Evolutionary conservation across 1,139 yeast genomes (phyloP).

Genomic region (Lodderomyces orthopsilosis): DNA sequence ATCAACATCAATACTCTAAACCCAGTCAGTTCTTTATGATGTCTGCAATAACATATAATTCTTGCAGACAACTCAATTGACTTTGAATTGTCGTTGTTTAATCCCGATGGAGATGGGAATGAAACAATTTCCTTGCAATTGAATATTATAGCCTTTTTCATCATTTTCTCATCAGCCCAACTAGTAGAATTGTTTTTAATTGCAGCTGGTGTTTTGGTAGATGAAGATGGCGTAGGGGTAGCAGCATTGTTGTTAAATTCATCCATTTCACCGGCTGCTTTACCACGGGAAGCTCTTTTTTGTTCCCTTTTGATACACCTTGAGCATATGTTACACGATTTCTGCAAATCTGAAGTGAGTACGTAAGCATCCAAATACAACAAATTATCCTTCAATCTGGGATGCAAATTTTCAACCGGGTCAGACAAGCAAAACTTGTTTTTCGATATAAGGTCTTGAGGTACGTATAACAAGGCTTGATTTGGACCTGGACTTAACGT

Average conservation of each 20-base stretch:
- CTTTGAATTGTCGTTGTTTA: slow-evolving; percentile 32
- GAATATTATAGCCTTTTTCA: slow-evolving; percentile 81
- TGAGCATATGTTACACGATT: slow-evolving; percentile 74
- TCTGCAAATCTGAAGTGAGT: slow-evolving; percentile 49
- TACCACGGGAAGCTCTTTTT: slow-evolving; percentile 87
- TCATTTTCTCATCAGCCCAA: slow-evolving; percentile 73
- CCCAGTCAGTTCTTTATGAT: slow-evolving; percentile 82
- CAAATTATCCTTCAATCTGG: slow-evolving; percentile 48
- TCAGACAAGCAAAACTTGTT: slow-evolving; percentile 70
- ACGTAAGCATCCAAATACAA: slow-evolving; percentile 67
- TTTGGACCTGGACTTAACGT: slow-evolving; percentile 70
- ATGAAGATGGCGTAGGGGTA: slow-evolving; percentile 3
- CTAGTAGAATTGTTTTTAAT: slow-evolving; percentile 48
- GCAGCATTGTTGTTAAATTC: slow-evolving; percentile 8
- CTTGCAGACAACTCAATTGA: slow-evolving; percentile 73
- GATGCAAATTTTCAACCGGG: slow-evolving; percentile 42
- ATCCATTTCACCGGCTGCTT: slow-evolving; percentile 45
- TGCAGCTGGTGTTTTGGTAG: slow-evolving; percentile 19
- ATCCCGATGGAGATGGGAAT: slow-evolving; percentile 62
- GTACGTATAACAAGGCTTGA: slow-evolving; percentile 69
- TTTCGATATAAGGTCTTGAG: slow-evolving; percentile 83
- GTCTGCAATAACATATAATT: slow-evolving; percentile 93
- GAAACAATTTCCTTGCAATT: slow-evolving; percentile 86
- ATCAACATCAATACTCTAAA: slow-evolving; percentile 72
- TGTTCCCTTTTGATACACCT: slow-evolving; percentile 90